Percentiles rank a stretch among this genome's conserved stretches.
phyloP scores from a whole-genome alignment of 129 eudicot genomes.

The Calendula officinalis region DNA sequence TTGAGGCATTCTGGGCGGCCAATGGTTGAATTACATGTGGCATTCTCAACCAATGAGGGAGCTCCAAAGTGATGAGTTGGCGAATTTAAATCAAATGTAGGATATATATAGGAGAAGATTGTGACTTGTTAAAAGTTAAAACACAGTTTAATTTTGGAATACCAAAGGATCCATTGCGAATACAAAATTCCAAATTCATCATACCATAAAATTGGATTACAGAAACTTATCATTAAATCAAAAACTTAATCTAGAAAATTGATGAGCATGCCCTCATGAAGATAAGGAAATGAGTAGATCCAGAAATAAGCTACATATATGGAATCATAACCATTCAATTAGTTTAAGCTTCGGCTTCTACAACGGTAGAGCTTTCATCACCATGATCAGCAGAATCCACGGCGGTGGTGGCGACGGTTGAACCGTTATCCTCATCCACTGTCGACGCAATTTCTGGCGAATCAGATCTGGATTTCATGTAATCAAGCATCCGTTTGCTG shows the following conservation, averaged over 20 bases:
- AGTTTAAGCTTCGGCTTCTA: too few species aligned
- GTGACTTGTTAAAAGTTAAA: too few species aligned
- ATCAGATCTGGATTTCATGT: constrained; percentile 70
- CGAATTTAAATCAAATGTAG: too few species aligned
- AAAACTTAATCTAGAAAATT: background rate
- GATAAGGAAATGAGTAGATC: constrained; percentile 7
- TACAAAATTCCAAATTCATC: too few species aligned
- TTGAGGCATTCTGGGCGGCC: too few species aligned
- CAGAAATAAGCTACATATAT: background rate
- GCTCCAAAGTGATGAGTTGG: too few species aligned
- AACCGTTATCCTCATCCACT: constrained; percentile 2
- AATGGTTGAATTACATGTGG: too few species aligned
- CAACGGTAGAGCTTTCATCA: constrained; percentile 15
- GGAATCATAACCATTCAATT: constrained; percentile 16
- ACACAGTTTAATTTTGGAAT: too few species aligned
- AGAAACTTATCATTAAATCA: background rate
- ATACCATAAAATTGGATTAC: background rate
- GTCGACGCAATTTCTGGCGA: constrained; percentile 1
- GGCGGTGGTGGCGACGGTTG: background rate
- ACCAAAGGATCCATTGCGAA: too few species aligned
- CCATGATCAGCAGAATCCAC: background rate
- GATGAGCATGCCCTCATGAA: background rate
- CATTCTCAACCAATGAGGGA: too few species aligned
- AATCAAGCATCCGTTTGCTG: constrained; percentile 71
- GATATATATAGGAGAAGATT: too few species aligned